Evolutionary conservation across 257 asterid species (phyloP).

Genomic region (Forsythia suspensa): DNA sequence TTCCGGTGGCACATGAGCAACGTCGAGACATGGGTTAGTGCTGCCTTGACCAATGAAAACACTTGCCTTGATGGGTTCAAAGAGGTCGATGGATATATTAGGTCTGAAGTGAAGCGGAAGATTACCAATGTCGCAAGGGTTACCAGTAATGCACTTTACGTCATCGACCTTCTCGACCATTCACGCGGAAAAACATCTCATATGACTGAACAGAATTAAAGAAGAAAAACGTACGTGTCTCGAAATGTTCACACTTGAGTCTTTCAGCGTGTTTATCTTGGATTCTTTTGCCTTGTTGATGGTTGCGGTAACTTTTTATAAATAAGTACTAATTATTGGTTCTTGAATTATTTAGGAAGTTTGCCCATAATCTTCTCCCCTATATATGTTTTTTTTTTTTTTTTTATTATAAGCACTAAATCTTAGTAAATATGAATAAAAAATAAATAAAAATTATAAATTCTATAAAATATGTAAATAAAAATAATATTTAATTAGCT

Average conservation of each 20-base stretch:
- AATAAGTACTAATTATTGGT: not conserved
- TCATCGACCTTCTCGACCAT: slow-evolving; percentile 60
- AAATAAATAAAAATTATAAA: too few relatives aligned
- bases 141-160: slow-evolving; percentile 88
- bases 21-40: slow-evolving; percentile 93
- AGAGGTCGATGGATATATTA: slow-evolving; percentile 52
- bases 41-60: slow-evolving; percentile 85
- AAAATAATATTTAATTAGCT: too few relatives aligned
- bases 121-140: slow-evolving; percentile 67
- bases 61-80: slow-evolving; percentile 88
- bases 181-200: not conserved
- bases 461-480: too few relatives aligned
- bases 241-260: not conserved
- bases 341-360: not conserved
- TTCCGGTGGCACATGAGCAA: slow-evolving; percentile 93
- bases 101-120: slow-evolving; percentile 62
- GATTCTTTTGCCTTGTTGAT: not conserved
- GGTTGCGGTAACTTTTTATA: not conserved
- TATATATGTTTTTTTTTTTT: too few relatives aligned
- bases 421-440: too few relatives aligned
- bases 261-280: not conserved
- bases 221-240: not conserved
- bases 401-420: too few relatives aligned
- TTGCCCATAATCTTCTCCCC: not conserved
- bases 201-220: not conserved